These are phyloP conservation scores for Biscutella laevigata DNA, from an alignment of 441 rosid genomes.

Conservation along the genomic window DNA sequence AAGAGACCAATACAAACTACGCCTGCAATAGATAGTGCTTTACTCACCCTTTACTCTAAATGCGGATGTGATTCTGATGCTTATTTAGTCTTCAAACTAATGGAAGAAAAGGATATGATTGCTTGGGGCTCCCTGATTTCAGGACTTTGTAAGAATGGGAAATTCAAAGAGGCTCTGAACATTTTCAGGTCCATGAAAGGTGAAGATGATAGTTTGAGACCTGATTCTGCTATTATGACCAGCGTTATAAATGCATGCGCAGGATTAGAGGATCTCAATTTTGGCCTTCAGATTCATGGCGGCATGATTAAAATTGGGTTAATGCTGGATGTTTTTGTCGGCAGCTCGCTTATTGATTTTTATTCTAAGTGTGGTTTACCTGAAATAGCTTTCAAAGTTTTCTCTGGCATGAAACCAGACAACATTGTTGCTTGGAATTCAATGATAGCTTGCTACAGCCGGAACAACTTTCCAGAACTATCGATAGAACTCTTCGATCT, in stretches of 20 bases:
- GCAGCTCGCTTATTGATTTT: slow-evolving; percentile 65
- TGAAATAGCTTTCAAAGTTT: slow-evolving; percentile 43
- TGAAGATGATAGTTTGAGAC: slow-evolving; percentile 34
- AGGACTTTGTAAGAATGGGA: slow-evolving; percentile 53
- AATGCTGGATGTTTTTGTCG: slow-evolving; percentile 45
- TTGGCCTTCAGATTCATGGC: slow-evolving; percentile 50
- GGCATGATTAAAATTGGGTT: slow-evolving; percentile 41
- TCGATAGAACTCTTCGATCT: slow-evolving; percentile 43
- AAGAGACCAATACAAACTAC: slow-evolving; percentile 40
- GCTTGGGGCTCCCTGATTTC: slow-evolving; percentile 72
- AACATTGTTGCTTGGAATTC: slow-evolving; percentile 75
- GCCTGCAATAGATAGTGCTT: slow-evolving; percentile 40
- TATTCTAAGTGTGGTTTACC: slow-evolving; percentile 59
- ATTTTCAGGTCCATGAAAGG: slow-evolving; percentile 39
- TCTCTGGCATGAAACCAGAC: slow-evolving; percentile 39
- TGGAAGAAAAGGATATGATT: slow-evolving; percentile 49
- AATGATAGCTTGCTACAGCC: slow-evolving; percentile 55
- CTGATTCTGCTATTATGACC: slow-evolving; percentile 58
- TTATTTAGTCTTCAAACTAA: slow-evolving; percentile 33
- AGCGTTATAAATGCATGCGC: slow-evolving; percentile 47
- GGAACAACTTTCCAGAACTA: slow-evolving; percentile 54
- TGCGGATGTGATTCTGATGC: slow-evolving; percentile 44
- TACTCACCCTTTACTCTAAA: slow-evolving; percentile 50
- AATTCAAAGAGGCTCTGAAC: slow-evolving; percentile 42
- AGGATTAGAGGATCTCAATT: slow-evolving; percentile 35